Evolutionary conservation across 805 yeast species (phyloP).

Genomic region (Sungouiozyma ichnusensis): DNA sequence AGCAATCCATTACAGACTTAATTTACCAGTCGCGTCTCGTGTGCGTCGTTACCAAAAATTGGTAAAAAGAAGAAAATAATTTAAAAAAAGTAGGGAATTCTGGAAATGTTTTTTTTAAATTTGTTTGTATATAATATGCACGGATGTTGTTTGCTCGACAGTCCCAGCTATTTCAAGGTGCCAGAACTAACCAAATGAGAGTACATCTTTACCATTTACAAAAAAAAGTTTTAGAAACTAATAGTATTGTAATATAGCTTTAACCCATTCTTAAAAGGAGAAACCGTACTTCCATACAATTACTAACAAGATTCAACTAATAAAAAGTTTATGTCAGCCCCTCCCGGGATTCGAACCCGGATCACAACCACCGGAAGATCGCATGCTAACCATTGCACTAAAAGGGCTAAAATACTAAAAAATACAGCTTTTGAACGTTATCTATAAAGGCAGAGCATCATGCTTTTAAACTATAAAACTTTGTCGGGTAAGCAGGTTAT

Average conservation of each 20-base stretch:
- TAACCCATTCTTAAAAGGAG: no score
- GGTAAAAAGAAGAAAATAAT: background rate
- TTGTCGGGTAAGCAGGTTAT: no score
- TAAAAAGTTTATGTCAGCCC: no score
- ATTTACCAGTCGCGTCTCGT: background rate
- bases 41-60: background rate
- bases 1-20: background rate
- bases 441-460: no score
- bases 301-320: background rate
- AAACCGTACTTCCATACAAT: background rate
- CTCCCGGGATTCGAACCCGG: slow-evolving; percentile 47
- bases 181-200: slow-evolving; percentile 1
- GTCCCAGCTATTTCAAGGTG: background rate
- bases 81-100: no score
- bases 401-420: slow-evolving; percentile 29
- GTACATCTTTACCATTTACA: no score
- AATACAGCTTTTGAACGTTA: background rate
- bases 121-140: no score
- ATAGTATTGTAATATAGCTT: no score
- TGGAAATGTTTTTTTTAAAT: no score
- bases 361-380: slow-evolving; percentile 44
- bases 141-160: no score
- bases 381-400: slow-evolving; percentile 45
- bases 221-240: no score
- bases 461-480: no score